phyloP scores from a whole-genome alignment of 805 yeast genomes.

The Sugiyamaella boreocaroliniensis region DNA sequence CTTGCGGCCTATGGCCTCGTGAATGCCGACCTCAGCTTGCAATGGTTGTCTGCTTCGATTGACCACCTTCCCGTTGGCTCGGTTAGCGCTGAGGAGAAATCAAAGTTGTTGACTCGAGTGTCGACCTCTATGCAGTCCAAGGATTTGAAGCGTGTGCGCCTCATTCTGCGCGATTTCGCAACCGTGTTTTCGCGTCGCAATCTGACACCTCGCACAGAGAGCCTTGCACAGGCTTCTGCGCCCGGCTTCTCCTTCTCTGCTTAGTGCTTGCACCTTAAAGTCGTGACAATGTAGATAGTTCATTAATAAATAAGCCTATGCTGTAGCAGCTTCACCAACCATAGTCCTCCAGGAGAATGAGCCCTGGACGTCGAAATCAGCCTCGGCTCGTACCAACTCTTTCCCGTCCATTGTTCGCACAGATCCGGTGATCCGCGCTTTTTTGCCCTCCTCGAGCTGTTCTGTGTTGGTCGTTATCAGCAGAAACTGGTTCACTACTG shows the following conservation, averaged over 20 bases:
- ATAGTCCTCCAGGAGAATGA: background rate
- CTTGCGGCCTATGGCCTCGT: conserved; percentile 51
- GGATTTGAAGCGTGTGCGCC: conserved; percentile 68
- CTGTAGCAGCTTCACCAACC: background rate
- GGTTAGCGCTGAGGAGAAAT: conserved; percentile 61
- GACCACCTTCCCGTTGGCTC: conserved; percentile 52
- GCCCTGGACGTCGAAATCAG: conserved; percentile 4
- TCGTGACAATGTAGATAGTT: background rate
- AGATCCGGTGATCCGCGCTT: conserved; percentile 31
- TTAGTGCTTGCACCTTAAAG: background rate
- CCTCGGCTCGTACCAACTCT: conserved; percentile 39
- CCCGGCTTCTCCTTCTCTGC: conserved; percentile 6
- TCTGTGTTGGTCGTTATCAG: conserved; percentile 49
- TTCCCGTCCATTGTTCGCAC: conserved; percentile 50
- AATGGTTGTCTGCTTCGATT: conserved; percentile 59
- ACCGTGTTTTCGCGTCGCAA: conserved; percentile 79
- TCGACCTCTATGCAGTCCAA: conserved; percentile 39
- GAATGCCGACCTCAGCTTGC: conserved; percentile 37
- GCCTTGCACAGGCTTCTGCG: background rate
- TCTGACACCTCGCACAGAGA: conserved; percentile 38
- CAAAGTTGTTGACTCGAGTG: conserved; percentile 43
- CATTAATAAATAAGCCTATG: background rate
- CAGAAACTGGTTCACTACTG: conserved; percentile 71
- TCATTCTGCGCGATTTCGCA: conserved; percentile 67
- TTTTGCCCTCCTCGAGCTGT: conserved; percentile 11